Evolutionary conservation across 2,329 filamentous ascomycete species (phyloP).

Genomic region (Leptographium galeiforme): DNA sequence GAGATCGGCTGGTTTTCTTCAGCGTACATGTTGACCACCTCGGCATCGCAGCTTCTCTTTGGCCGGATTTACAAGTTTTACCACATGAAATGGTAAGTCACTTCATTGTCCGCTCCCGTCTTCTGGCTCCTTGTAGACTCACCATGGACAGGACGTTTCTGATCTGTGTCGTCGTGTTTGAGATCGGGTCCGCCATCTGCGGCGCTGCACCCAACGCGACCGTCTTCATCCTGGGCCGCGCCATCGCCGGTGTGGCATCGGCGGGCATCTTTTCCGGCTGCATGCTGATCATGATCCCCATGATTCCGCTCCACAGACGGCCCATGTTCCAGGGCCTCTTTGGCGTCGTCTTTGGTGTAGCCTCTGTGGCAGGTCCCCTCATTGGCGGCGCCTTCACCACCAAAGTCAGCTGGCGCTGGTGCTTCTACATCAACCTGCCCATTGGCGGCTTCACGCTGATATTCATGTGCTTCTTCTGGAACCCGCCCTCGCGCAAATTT

Average conservation of each 20-base stretch:
- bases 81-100: conserved; percentile 28
- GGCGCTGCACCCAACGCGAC: conserved; percentile 39
- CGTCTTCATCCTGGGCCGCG: conserved; percentile 41
- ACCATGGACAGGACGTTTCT: conserved; percentile 26
- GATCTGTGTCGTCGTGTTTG: conserved; percentile 34
- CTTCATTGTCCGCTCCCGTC: background rate
- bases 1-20: conserved; percentile 54
- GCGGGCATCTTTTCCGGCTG: conserved; percentile 45
- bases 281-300: conserved; percentile 41
- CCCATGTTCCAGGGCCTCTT: conserved; percentile 45
- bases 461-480: conserved; percentile 35
- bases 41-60: conserved; percentile 39
- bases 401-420: conserved; percentile 39
- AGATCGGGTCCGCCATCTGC: conserved; percentile 40
- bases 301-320: conserved; percentile 46
- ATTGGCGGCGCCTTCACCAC: conserved; percentile 42
- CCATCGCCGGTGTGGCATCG: conserved; percentile 41
- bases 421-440: conserved; percentile 46
- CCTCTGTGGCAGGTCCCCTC: conserved; percentile 39
- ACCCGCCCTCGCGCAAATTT: conserved; percentile 22
- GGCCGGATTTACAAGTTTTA: conserved; percentile 43
- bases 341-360: conserved; percentile 40
- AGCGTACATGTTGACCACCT: conserved; percentile 46
- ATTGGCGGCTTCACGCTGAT: conserved; percentile 37
- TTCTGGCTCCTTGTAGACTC: background rate